Evolutionary conservation across 169 alveolate genomes (phyloP).

Genomic region (Eimeria necatrix): DNA sequence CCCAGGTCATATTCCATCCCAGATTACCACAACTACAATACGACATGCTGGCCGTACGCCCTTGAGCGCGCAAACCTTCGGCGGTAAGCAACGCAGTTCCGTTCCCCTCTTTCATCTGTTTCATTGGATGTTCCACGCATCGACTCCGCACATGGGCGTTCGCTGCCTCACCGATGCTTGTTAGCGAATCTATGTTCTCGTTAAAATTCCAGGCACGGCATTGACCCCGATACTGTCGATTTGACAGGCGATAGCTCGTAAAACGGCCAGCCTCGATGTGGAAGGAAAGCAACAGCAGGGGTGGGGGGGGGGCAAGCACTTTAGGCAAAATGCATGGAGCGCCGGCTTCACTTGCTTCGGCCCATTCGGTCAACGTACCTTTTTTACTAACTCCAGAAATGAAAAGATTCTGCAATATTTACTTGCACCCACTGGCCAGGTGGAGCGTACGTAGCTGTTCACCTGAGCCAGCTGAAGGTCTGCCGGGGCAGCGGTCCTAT

Average conservation of each 20-base stretch:
- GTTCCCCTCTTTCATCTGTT: background rate
- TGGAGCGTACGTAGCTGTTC: too few relatives aligned
- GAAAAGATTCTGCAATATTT: too few relatives aligned
- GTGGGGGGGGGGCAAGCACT: too few relatives aligned
- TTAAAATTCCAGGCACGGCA: constrained; percentile 4
- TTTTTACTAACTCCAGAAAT: too few relatives aligned
- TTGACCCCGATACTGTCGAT: constrained; percentile 25
- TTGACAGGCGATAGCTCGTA: background rate
- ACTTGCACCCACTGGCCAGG: too few relatives aligned
- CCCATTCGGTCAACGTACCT: too few relatives aligned
- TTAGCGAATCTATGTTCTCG: background rate
- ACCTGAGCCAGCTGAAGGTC: too few relatives aligned
- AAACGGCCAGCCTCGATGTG: background rate
- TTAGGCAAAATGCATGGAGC: too few relatives aligned
- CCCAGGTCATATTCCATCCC: constrained; percentile 76
- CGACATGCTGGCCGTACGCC: constrained; percentile 76
- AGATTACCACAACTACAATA: constrained; percentile 66
- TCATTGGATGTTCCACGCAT: background rate
- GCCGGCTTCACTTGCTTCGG: too few relatives aligned
- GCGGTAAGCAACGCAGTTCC: constrained; percentile 24
- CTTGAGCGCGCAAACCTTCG: constrained; percentile 72
- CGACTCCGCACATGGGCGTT: background rate
- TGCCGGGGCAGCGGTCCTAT: too few relatives aligned
- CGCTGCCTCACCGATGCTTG: too few relatives aligned
- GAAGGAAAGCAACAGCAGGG: background rate